Percentiles rank a stretch among this genome's conserved stretches.
Evolutionary conservation across 257 asterid genomes (phyloP).

Genomic region (Cynanchum wilfordii): DNA sequence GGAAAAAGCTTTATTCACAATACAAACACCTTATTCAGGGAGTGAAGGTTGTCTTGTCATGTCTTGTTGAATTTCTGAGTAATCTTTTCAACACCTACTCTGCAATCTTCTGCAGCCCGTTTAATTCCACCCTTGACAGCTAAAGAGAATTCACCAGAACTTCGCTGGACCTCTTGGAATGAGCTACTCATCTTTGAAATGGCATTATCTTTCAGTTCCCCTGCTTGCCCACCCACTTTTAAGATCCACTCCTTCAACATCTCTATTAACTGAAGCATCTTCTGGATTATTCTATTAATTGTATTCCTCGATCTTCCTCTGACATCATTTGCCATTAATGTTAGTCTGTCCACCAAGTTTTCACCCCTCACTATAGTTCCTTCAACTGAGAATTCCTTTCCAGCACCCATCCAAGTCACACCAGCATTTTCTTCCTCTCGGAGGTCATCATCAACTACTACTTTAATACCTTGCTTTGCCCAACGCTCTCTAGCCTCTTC

Average conservation of each 20-base stretch:
- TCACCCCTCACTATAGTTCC: conserved; percentile 68
- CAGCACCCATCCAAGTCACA: conserved; percentile 67
- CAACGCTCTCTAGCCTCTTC: conserved; percentile 89
- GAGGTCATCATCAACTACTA: conserved; percentile 75
- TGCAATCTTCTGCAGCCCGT: conserved; percentile 81
- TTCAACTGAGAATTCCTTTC: conserved; percentile 52
- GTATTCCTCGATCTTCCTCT: conserved; percentile 60
- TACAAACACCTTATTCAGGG: not conserved
- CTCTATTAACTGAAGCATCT: conserved; percentile 38
- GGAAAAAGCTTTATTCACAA: not conserved
- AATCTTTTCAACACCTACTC: conserved; percentile 75
- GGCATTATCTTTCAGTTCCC: conserved; percentile 46
- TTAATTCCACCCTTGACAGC: conserved; percentile 55
- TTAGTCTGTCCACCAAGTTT: conserved; percentile 63
- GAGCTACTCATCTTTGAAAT: conserved; percentile 38
- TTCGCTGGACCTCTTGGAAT: conserved; percentile 39
- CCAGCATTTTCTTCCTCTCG: conserved; percentile 75
- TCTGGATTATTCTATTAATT: conserved; percentile 52
- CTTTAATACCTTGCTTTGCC: conserved; percentile 82
- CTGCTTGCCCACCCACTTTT: conserved; percentile 30
- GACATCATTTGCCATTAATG: conserved; percentile 58
- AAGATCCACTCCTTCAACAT: conserved; percentile 41
- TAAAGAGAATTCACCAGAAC: conserved; percentile 38
- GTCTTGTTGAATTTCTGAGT: conserved; percentile 89
- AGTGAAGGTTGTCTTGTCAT: conserved; percentile 26